Evolutionary conservation across 176 grass and related monocot genomes (phyloP).

Genomic region (Musa schizocarpa): DNA sequence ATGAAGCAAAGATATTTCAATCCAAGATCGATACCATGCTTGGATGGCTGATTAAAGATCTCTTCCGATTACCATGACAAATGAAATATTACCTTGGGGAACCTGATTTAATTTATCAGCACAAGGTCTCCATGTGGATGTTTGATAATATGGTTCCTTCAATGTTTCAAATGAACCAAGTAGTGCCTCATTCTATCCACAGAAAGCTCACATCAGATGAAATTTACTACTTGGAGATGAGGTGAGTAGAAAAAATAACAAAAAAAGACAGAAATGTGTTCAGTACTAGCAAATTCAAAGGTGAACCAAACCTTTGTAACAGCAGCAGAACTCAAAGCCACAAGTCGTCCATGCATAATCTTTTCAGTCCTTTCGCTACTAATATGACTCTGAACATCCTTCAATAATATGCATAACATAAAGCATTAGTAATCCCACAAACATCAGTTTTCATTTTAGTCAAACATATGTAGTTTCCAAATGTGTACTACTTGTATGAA

Average conservation of each 20-base stretch:
- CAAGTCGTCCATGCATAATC: slow-evolving; percentile 63
- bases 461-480: not conserved
- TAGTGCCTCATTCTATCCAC: slow-evolving; percentile 47
- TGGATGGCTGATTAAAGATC: not conserved
- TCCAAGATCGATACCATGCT: not conserved
- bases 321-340: slow-evolving; percentile 48
- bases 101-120: slow-evolving; percentile 41
- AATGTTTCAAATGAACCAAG: slow-evolving; percentile 32
- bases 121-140: slow-evolving; percentile 69
- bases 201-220: slow-evolving; percentile 1
- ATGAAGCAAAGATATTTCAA: not conserved
- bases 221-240: slow-evolving; percentile 19
- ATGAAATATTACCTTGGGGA: slow-evolving; percentile 30
- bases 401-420: slow-evolving; percentile 15
- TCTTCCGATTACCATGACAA: not conserved
- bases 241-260: slow-evolving; percentile 1
- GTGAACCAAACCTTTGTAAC: slow-evolving; percentile 45
- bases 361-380: slow-evolving; percentile 32
- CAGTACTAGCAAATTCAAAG: not conserved
- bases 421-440: not conserved
- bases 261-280: not conserved
- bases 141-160: slow-evolving; percentile 56
- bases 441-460: not conserved
- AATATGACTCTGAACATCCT: slow-evolving; percentile 40
- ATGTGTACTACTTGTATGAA: not conserved